Conservation (phyloP, 2,329 filamentous ascomycete species). For the Emmonsiellopsis sp. region DNA sequence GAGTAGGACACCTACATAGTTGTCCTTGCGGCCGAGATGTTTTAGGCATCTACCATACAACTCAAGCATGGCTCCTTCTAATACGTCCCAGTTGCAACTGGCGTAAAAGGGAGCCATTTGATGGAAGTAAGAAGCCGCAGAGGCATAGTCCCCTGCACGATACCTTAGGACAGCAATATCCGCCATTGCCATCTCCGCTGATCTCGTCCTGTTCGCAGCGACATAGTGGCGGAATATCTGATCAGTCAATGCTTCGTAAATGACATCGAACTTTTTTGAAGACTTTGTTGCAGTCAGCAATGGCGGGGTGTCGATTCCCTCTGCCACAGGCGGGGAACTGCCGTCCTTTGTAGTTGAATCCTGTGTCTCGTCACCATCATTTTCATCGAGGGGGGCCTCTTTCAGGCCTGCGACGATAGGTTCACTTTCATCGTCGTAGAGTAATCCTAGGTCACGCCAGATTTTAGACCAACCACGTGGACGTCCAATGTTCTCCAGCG, state of each 20-base stretch:
- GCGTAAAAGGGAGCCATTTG: slow-evolving; percentile 71
- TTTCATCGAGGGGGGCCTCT: slow-evolving; percentile 27
- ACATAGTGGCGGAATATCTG: slow-evolving; percentile 75
- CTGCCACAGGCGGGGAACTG: slow-evolving; percentile 7
- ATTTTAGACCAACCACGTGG: slow-evolving; percentile 67
- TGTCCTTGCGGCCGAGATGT: slow-evolving; percentile 64
- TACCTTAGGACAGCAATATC: slow-evolving; percentile 83
- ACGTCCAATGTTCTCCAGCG: slow-evolving; percentile 66
- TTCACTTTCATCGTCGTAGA: slow-evolving; percentile 25
- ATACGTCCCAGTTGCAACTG: slow-evolving; percentile 64
- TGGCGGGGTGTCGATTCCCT: slow-evolving; percentile 48
- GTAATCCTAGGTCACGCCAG: slow-evolving; percentile 52
- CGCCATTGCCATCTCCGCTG: slow-evolving; percentile 66
- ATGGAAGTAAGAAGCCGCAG: slow-evolving; percentile 69
- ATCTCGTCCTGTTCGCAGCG: slow-evolving; percentile 67
- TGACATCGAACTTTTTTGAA: slow-evolving; percentile 54
- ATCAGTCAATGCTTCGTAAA: slow-evolving; percentile 72
- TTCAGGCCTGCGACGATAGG: slow-evolving; percentile 21
- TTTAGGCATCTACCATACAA: slow-evolving; percentile 80
- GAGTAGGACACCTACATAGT: slow-evolving; percentile 68
- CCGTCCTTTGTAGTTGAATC: slow-evolving; percentile 4
- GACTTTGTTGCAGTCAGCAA: slow-evolving; percentile 55
- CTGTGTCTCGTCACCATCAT: slow-evolving; percentile 18
- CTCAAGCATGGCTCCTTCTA: slow-evolving; percentile 75
- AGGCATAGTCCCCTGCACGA: slow-evolving; percentile 61